Evolutionary conservation across 192 early-diverging fungal genomes (phyloP).

Genomic region (Coemansia reversa): DNA sequence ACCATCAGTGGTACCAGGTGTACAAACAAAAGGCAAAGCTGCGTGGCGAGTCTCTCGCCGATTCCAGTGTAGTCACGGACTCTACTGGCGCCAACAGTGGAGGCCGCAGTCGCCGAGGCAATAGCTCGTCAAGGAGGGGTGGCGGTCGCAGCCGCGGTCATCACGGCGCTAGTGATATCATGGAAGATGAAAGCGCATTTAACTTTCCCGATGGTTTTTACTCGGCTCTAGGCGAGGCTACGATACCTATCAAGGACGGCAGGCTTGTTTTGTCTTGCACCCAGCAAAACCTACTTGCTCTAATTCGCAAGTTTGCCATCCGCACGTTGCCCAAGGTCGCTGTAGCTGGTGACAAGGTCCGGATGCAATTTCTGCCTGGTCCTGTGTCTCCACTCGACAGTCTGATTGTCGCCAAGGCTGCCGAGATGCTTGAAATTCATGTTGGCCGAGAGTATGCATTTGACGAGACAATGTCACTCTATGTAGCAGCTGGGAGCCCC

Average conservation of each 20-base stretch:
- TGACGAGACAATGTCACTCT: conserved; percentile 44
- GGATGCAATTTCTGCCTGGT: conserved; percentile 46
- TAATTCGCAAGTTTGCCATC: conserved; percentile 43
- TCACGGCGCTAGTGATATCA: background rate
- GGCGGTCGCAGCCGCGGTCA: background rate
- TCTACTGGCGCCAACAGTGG: background rate
- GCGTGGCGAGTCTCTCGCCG: conserved; percentile 36
- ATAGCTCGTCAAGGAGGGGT: background rate
- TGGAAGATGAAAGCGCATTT: conserved; percentile 19
- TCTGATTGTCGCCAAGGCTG: conserved; percentile 38
- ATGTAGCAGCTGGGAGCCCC: conserved; percentile 41
- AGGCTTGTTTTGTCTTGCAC: conserved; percentile 40
- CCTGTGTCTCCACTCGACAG: conserved; percentile 36
- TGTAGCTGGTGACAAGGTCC: conserved; percentile 28
- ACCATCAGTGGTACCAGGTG: conserved; percentile 55
- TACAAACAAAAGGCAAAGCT: conserved; percentile 48
- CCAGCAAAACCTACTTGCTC: conserved; percentile 39
- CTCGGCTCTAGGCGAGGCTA: conserved; percentile 37
- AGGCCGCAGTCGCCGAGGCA: conserved; percentile 1
- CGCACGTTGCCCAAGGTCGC: conserved; percentile 46
- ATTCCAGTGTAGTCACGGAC: conserved; percentile 22
- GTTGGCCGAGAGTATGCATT: conserved; percentile 49
- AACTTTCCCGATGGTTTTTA: conserved; percentile 19
- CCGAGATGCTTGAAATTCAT: conserved; percentile 38
- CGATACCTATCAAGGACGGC: conserved; percentile 35